These are phyloP conservation scores for Pythium aquatile DNA, from an alignment of 352 stramenopile genomes.

Conservation along the genomic window DNA sequence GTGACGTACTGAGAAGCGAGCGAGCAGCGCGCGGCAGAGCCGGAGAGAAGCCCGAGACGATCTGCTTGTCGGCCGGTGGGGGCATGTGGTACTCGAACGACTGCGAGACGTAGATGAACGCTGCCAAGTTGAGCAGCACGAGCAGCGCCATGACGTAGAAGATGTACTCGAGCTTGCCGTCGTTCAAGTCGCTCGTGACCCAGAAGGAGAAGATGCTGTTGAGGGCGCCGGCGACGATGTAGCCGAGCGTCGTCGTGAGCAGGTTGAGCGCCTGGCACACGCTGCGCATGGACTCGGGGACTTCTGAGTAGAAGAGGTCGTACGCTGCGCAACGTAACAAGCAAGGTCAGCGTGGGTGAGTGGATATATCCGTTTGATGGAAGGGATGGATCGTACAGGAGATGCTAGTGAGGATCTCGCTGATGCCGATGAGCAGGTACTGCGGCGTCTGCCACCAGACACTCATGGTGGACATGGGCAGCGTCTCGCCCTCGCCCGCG, in stretches of 20 bases:
- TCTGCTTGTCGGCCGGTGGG: constrained; percentile 26
- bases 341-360: constrained; percentile 1
- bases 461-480: constrained; percentile 81
- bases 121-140: constrained; percentile 63
- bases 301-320: constrained; percentile 92
- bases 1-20: constrained; percentile 20
- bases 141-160: constrained; percentile 84
- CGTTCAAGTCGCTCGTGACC: constrained; percentile 89
- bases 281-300: constrained; percentile 89
- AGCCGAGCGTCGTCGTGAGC: constrained; percentile 88
- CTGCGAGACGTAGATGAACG: constrained; percentile 72
- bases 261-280: constrained; percentile 90
- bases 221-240: constrained; percentile 74
- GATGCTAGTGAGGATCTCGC: constrained; percentile 90
- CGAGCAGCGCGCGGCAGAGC: constrained; percentile 28
- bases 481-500: constrained; percentile 40
- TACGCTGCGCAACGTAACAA: constrained; percentile 43
- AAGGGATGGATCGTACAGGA: constrained; percentile 56
- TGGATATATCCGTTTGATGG: neutral
- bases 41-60: constrained; percentile 39
- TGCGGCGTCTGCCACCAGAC: constrained; percentile 92
- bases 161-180: constrained; percentile 88
- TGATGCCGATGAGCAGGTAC: constrained; percentile 87
- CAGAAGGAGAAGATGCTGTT: constrained; percentile 91
- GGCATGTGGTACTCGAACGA: constrained; percentile 74